phyloP scores from a whole-genome alignment of 768 basidiomycete genomes.

The Hortiboletus campestris region DNA sequence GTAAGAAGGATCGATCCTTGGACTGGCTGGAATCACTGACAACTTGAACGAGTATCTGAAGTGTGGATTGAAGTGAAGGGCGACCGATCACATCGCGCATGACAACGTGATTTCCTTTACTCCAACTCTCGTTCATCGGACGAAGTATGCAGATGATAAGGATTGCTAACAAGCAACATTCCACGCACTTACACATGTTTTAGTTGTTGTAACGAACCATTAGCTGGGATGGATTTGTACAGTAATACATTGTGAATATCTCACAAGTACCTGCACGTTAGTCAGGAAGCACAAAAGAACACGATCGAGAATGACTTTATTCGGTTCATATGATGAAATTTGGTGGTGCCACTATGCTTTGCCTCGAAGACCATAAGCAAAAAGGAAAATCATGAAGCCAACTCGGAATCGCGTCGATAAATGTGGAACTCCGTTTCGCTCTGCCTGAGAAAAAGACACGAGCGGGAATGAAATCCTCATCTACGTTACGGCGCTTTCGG shows the following conservation, averaged over 20 bases:
- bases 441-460: not conserved
- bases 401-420: not conserved
- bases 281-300: not conserved
- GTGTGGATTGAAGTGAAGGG: too few species aligned
- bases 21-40: too few species aligned
- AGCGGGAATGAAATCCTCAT: constrained; percentile 10
- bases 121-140: not conserved
- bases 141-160: not conserved
- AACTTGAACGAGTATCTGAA: too few species aligned
- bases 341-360: too few species aligned
- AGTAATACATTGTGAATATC: not conserved
- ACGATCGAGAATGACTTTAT: not conserved
- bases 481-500: constrained; percentile 9
- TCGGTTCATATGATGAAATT: not conserved
- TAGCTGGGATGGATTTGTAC: not conserved
- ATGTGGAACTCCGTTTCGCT: constrained; percentile 1
- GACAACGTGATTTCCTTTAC: not conserved
- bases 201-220: too few species aligned
- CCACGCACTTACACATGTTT: not conserved
- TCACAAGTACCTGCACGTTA: not conserved
- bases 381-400: not conserved
- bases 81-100: too few species aligned
- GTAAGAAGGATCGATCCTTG: too few species aligned
- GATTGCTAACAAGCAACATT: not conserved
- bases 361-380: not conserved